Evolutionary conservation across 495 filamentous ascomycete species (phyloP).

Genomic region (Daldinia loculata): DNA sequence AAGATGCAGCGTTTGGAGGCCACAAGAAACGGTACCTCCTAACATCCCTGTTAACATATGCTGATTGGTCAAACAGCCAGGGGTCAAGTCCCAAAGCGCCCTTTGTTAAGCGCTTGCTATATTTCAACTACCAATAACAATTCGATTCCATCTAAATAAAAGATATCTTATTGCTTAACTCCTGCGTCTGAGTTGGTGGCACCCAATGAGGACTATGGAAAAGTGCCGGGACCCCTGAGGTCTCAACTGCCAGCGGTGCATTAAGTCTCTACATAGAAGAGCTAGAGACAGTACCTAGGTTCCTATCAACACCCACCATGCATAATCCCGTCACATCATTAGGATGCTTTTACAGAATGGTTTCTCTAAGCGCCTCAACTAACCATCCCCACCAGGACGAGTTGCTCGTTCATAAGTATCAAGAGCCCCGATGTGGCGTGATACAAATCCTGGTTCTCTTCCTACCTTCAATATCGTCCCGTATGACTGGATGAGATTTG

Average conservation of each 20-base stretch:
- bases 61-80: slow-evolving; percentile 41
- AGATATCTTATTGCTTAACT: slow-evolving; percentile 35
- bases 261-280: slow-evolving; percentile 21
- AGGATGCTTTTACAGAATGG: slow-evolving; percentile 11
- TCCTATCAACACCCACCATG: slow-evolving; percentile 25
- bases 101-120: slow-evolving; percentile 42
- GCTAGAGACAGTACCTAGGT: slow-evolving; percentile 10
- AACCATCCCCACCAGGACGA: slow-evolving; percentile 8
- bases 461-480: slow-evolving; percentile 18
- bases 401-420: slow-evolving; percentile 36
- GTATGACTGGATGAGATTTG: slow-evolving; percentile 38
- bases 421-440: slow-evolving; percentile 38
- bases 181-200: slow-evolving; percentile 21
- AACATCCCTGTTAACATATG: slow-evolving; percentile 23
- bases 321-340: slow-evolving; percentile 35
- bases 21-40: slow-evolving; percentile 21
- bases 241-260: slow-evolving; percentile 39
- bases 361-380: slow-evolving; percentile 30
- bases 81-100: slow-evolving; percentile 36
- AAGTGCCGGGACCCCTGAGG: slow-evolving; percentile 34
- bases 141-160: slow-evolving; percentile 34
- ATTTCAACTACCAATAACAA: slow-evolving; percentile 35
- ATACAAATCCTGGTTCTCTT: slow-evolving; percentile 36
- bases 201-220: slow-evolving; percentile 28
- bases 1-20: slow-evolving; percentile 30